phyloP scores from a whole-genome alignment of 495 filamentous ascomycete species.

The Neurospora intermedia region DNA sequence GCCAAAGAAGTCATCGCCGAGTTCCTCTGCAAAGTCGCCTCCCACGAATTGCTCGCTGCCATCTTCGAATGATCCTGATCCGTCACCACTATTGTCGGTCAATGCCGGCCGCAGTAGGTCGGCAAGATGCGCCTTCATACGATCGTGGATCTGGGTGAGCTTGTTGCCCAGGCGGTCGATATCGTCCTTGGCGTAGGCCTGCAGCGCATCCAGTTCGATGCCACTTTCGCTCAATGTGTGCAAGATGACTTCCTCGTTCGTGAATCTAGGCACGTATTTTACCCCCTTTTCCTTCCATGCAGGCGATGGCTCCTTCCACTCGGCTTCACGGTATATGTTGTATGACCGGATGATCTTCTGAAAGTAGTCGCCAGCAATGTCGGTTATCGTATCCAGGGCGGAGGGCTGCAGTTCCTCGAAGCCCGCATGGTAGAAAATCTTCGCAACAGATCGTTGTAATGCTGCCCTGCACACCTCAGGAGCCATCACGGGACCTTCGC shows the following conservation, averaged over 20 bases:
- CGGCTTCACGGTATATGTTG: slow-evolving; percentile 70
- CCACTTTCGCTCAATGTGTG: slow-evolving; percentile 78
- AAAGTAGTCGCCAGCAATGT: slow-evolving; percentile 85
- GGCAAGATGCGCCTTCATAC: slow-evolving; percentile 79
- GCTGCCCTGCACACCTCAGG: slow-evolving; percentile 69
- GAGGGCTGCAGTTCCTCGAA: slow-evolving; percentile 97
- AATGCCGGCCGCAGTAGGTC: slow-evolving; percentile 89
- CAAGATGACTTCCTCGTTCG: slow-evolving; percentile 70
- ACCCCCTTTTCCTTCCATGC: slow-evolving; percentile 26
- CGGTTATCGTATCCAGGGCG: slow-evolving; percentile 80
- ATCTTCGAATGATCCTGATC: slow-evolving; percentile 83
- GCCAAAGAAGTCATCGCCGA: slow-evolving; percentile 97
- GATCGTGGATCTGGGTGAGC: slow-evolving; percentile 74
- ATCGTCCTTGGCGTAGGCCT: slow-evolving; percentile 87
- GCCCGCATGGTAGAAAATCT: slow-evolving; percentile 92
- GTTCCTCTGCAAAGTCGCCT: slow-evolving; percentile 93
- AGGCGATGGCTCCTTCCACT: slow-evolving; percentile 46
- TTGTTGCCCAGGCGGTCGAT: slow-evolving; percentile 82
- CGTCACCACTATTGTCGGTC: slow-evolving; percentile 64
- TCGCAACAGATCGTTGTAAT: slow-evolving; percentile 78
- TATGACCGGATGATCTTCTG: slow-evolving; percentile 68
- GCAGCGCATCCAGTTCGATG: slow-evolving; percentile 67
- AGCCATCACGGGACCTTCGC: slow-evolving; percentile 77
- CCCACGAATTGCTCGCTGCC: slow-evolving; percentile 95
- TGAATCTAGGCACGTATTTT: slow-evolving; percentile 58